These are phyloP conservation scores for Sanghuangporus sanghuang DNA, from an alignment of 1,284 basidiomycete species.

Conservation along the genomic window DNA sequence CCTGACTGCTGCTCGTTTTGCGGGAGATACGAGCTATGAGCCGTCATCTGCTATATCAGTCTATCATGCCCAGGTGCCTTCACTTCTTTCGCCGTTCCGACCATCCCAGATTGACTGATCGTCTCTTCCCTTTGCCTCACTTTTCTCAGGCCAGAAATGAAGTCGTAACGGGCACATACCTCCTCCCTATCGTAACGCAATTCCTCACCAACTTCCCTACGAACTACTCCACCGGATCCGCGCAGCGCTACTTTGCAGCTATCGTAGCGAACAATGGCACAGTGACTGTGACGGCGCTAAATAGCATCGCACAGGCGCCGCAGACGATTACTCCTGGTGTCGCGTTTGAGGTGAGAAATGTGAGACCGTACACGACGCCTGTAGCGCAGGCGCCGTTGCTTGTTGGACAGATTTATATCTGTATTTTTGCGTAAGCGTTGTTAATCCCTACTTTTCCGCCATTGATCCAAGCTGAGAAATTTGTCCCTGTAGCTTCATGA, in stretches of 20 bases:
- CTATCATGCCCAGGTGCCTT: constrained; percentile 29
- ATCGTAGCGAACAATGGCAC: constrained; percentile 19
- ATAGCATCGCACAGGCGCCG: constrained; percentile 38
- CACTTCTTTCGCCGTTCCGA: background rate
- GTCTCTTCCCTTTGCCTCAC: background rate
- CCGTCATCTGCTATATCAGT: constrained; percentile 28
- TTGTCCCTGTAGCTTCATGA: background rate
- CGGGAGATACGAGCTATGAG: constrained; percentile 30
- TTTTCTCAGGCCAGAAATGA: constrained; percentile 28
- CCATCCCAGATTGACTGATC: background rate
- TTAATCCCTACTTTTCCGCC: background rate
- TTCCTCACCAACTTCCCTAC: constrained; percentile 24
- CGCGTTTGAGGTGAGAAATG: constrained; percentile 34
- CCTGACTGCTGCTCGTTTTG: constrained; percentile 27
- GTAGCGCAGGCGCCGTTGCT: constrained; percentile 47
- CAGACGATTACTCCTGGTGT: constrained; percentile 38
- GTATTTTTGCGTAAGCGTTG: constrained; percentile 34
- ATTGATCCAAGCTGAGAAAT: background rate
- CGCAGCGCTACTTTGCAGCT: constrained; percentile 28
- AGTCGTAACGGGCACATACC: constrained; percentile 28
- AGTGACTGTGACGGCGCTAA: constrained; percentile 37
- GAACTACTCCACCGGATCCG: constrained; percentile 26
- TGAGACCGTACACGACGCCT: constrained; percentile 44
- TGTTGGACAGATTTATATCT: constrained; percentile 45
- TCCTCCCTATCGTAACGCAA: constrained; percentile 26